Evolutionary conservation across 331 rosid species (phyloP).

Genomic region (Rosa hybrid): DNA sequence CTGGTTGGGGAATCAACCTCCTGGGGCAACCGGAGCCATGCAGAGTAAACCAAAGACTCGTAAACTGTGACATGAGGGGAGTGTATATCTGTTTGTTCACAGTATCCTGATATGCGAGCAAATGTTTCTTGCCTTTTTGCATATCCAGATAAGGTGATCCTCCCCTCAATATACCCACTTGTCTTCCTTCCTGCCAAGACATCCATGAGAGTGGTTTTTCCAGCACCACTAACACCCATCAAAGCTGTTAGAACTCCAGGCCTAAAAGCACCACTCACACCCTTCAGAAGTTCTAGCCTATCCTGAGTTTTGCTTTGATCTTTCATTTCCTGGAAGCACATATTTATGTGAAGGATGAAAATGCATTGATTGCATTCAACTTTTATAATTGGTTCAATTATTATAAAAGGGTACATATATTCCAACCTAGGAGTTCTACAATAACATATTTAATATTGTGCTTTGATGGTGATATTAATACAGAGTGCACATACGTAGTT

Average conservation of each 20-base stretch:
- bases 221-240: slow-evolving; percentile 12
- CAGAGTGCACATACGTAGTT: no score
- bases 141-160: slow-evolving; percentile 52
- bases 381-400: no score
- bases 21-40: slow-evolving; percentile 54
- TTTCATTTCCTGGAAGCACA: slow-evolving; percentile 47
- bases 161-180: slow-evolving; percentile 51
- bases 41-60: slow-evolving; percentile 57
- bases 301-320: slow-evolving; percentile 41
- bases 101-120: slow-evolving; percentile 35
- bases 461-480: background rate
- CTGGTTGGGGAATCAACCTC: slow-evolving; percentile 41
- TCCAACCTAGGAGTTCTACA: background rate
- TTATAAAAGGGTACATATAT: background rate
- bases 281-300: slow-evolving; percentile 38
- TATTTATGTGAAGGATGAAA: no score
- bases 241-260: slow-evolving; percentile 5
- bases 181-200: slow-evolving; percentile 64
- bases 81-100: slow-evolving; percentile 10
- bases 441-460: background rate
- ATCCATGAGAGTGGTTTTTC: slow-evolving; percentile 43
- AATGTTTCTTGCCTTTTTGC: slow-evolving; percentile 62
- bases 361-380: no score
- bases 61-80: slow-evolving; percentile 22
- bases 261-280: slow-evolving; percentile 9